Evolutionary conservation across 1,284 basidiomycete genomes (phyloP).

Genomic region (Melanopsichium pennsylvanicum): DNA sequence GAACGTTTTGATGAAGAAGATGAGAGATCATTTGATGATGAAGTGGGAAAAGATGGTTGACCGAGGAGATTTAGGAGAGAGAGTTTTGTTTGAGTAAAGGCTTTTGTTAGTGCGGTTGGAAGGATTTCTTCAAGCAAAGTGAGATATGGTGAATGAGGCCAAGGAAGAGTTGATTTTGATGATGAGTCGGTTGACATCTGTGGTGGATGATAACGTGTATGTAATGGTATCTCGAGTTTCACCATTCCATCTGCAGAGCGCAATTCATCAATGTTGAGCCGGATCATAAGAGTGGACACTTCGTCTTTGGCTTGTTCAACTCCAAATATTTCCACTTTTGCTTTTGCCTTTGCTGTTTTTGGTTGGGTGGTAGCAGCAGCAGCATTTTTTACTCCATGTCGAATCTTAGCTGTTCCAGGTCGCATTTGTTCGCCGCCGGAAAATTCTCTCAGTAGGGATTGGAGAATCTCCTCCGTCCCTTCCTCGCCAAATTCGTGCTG

Average conservation of each 20-base stretch:
- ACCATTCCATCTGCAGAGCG: not conserved
- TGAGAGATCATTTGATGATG: not conserved
- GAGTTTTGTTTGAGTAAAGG: no score
- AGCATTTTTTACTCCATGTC: no score
- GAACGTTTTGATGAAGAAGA: not conserved
- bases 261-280: slow-evolving; percentile 1
- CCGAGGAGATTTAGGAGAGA: not conserved
- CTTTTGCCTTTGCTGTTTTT: not conserved
- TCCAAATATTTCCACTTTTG: not conserved
- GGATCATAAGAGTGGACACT: slow-evolving; percentile 1
- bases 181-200: not conserved
- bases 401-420: no score
- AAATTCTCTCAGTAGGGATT: no score
- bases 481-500: no score
- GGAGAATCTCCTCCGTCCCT: no score
- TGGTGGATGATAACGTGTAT: slow-evolving; percentile 15
- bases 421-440: no score
- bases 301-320: not conserved
- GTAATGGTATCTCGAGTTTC: slow-evolving; percentile 11
- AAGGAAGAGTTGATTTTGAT: not conserved
- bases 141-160: not conserved
- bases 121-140: slow-evolving; percentile 1
- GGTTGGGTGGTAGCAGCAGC: no score
- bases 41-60: not conserved
- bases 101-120: not conserved